A percentile compares a stretch with the other conserved stretches of the same genome.
Conservation (phyloP, 140 eudicot species). For the Anethum foeniculum region DNA sequence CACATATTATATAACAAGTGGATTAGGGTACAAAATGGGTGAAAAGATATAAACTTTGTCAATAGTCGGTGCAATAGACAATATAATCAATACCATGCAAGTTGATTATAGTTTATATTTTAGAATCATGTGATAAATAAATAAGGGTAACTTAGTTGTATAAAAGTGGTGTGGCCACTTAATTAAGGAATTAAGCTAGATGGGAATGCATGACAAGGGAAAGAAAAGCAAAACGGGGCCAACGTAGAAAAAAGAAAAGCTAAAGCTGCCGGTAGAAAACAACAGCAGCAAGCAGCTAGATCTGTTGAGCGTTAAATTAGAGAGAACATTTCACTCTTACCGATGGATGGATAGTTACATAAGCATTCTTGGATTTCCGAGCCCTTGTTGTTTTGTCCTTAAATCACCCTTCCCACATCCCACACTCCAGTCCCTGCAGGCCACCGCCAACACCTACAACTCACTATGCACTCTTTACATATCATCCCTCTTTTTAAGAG, state of each 20-base stretch:
- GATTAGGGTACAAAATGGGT: not conserved
- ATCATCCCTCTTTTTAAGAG: not conserved
- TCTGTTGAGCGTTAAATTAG: not conserved
- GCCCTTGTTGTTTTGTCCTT: not conserved
- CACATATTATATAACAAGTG: not conserved
- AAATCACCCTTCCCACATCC: not conserved
- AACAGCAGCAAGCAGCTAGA: not conserved
- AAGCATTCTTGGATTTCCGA: conserved; percentile 8
- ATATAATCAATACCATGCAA: not conserved
- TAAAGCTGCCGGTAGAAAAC: conserved; percentile 1
- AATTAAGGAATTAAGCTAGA: conserved; percentile 1
- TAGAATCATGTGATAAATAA: not conserved
- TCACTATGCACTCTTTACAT: not conserved
- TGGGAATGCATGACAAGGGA: not conserved
- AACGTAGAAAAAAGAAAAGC: not conserved
- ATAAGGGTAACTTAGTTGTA: not conserved
- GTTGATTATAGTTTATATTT: not conserved
- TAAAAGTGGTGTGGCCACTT: not conserved
- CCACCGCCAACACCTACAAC: not conserved
- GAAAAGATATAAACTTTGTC: not conserved
- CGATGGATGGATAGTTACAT: not conserved
- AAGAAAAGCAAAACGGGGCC: not conserved
- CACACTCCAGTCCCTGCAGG: not conserved
- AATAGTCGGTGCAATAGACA: not conserved
- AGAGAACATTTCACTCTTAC: conserved; percentile 15